Base-by-base conservation (phyloP, 73 alveolate genomes). In the Paramecium tetraurelia region DNA sequence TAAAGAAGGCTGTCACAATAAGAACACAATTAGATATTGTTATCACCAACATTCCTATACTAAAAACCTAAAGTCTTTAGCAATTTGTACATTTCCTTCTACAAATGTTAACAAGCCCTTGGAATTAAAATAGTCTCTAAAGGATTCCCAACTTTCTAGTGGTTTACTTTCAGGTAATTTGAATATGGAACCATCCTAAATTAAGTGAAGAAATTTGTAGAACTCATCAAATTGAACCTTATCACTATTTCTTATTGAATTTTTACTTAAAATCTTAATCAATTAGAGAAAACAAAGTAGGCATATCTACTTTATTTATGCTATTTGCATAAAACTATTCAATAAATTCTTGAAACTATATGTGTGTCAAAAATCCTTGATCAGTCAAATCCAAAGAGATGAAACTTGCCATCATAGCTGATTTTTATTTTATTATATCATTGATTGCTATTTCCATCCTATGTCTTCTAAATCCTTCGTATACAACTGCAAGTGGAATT, bases 391-490 rank as follows among this genome's bases (percentile, higher is more conserved):
- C 90, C 24, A 80, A 46, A 24, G 90, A 16, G 5, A 80, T 41
- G 24, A 89, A 89, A 83, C 94, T 70, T 16, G 94, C 94, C 94
- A 77, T 70, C 85, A 89, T 46, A 2, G 94, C 94, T 22, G 71
- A 40, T 35, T 83, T 89, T 38, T 83, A 58, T 72, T 89, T 89
- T 14, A 89, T 89, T 9, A 77, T 89, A 71, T 89, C 94, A 43
- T 58, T 83, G 48, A 89, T 89, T 21, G 87, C 85, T 21, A 89
- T 35, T 46, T 89, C 50, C 50, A 69, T 33, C 27, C 94, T 41
- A 24, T 89, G 94, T 16, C 77, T 89, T 35, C 92, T 89, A 46
- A 89, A 89, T 27, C 94, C 94, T 72, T 89, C 94, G 72, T 89
- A 89, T 18, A 89, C 94, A 9, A 89, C 94, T 24, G 94, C 94